Percentiles rank a stretch among this genome's conserved stretches.
phyloP scores from a whole-genome alignment of 257 asterid genomes.

The Nemophila menziesii region DNA sequence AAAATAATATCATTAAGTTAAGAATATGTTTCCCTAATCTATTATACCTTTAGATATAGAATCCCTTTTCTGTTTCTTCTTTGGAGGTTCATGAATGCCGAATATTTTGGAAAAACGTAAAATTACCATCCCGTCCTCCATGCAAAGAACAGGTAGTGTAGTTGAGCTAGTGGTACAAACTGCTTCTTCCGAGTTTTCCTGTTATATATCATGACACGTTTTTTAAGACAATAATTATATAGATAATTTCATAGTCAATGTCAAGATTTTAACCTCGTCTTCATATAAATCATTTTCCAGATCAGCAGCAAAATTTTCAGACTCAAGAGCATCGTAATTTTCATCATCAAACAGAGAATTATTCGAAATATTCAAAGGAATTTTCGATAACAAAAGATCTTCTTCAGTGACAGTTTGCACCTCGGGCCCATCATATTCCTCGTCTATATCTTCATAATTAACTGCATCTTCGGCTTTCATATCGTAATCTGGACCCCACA shows the following conservation, averaged over 20 bases:
- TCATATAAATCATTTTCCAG: constrained; percentile 17
- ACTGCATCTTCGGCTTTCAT: constrained; percentile 94
- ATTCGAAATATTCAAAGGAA: constrained; percentile 40
- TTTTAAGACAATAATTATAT: no score
- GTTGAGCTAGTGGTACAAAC: constrained; percentile 37
- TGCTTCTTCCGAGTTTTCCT: constrained; percentile 58
- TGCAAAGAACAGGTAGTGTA: constrained; percentile 77
- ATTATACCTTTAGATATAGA: constrained; percentile 58
- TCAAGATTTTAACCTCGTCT: constrained; percentile 41
- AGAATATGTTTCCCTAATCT: background rate
- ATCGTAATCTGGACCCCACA: constrained; percentile 54
- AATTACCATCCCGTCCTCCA: constrained; percentile 77
- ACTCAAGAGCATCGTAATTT: constrained; percentile 45
- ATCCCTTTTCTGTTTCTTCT: constrained; percentile 58
- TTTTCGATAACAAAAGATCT: constrained; percentile 71
- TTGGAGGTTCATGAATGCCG: constrained; percentile 61
- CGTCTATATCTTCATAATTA: constrained; percentile 95
- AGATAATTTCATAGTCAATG: constrained; percentile 10
- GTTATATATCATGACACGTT: no score
- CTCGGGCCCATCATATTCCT: constrained; percentile 98
- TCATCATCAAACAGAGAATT: constrained; percentile 75
- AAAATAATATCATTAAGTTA: background rate
- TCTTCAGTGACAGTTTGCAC: constrained; percentile 80
- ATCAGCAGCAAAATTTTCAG: constrained; percentile 17
- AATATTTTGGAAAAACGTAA: constrained; percentile 89